Conservation (phyloP, 2,329 filamentous ascomycete genomes). For the Fusarium sp. region DNA sequence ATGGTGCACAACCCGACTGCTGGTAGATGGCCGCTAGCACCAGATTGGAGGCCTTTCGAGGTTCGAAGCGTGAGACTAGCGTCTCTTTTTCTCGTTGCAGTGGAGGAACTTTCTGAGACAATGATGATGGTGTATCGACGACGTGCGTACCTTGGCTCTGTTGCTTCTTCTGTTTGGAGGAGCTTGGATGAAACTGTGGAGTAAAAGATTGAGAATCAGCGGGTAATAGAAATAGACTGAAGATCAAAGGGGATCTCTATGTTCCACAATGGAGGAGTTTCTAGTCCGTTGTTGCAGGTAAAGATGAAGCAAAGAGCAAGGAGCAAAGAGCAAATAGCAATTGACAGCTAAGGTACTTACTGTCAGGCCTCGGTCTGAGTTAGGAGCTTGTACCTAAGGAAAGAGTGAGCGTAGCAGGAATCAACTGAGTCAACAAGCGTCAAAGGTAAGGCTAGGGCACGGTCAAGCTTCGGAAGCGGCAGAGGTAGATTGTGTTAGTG, state of each 20-base stretch:
- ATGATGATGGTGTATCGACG: constrained; percentile 37
- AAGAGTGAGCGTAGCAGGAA: constrained; percentile 8
- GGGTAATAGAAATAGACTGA: constrained; percentile 34
- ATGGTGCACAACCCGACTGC: constrained; percentile 41
- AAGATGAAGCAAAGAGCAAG: neutral
- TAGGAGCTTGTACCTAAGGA: constrained; percentile 3
- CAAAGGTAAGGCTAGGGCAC: neutral
- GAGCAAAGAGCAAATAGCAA: neutral
- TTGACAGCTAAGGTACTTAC: neutral
- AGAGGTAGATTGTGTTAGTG: constrained; percentile 9
- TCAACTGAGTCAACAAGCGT: constrained; percentile 2
- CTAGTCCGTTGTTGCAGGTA: neutral
- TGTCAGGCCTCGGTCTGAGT: neutral
- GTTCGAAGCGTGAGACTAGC: constrained; percentile 35
- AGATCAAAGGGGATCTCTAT: constrained; percentile 14
- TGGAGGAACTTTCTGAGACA: constrained; percentile 38
- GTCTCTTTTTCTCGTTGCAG: constrained; percentile 17
- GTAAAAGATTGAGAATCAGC: constrained; percentile 27
- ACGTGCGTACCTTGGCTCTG: constrained; percentile 22
- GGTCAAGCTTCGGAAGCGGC: neutral
- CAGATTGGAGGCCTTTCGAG: constrained; percentile 31
- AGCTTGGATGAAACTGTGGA: constrained; percentile 26
- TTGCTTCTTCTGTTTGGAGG: constrained; percentile 6
- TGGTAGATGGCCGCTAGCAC: constrained; percentile 31
- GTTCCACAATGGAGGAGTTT: constrained; percentile 11